Base-by-base conservation (phyloP, 2,329 filamentous ascomycete genomes). In the Xylaria sp. region DNA sequence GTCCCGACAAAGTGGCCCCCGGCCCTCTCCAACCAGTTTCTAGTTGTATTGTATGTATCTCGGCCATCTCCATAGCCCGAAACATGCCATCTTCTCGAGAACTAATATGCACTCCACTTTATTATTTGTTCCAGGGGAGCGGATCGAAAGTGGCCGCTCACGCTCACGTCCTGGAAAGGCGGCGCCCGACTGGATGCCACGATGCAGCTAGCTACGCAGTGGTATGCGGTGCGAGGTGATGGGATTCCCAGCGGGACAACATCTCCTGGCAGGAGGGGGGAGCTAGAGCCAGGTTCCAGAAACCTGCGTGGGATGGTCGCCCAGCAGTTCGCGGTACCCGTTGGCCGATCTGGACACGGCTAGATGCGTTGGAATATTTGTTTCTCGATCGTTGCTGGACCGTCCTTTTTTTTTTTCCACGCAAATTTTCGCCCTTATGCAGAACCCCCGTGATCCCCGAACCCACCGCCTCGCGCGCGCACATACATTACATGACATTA, bases 331-430 rank as follows among this genome's bases (percentile, higher is more conserved):
- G 56, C 58, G 50, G 56, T 56, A 50, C 54, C 52, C 56, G 52
- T 52, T 43, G 50, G 50, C 50, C 58, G 55, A 59, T 58, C 55
- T 58, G 39, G 55, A 48, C 52, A 50, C 58, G 58, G 58, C 45
- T 61, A 29, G 52, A 52, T 56, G 56, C 58, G 50, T 61, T 39
- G 49, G 22, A 54, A 52, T 48, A 56, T 59, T 56, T 48, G 41
- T 39, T 39, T 53, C 42, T 56, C 52, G 52, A 59, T 60, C 51
- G 56, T 24, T 50, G 50, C 44, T 56, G 58, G n/a, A 52, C 58
- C 42, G 29, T 37, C 56, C 52, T 59, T 52, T n/a, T 56, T 56
- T 59, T 54, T 61, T 52, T 42, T 48, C 24, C 43, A 34, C 16
- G 8, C 29, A 7, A n/a, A 22, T 59, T 59, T 50, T 56, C 56